Conservation (phyloP, 2,329 filamentous ascomycete species). For the Tolypocladium sp. region DNA sequence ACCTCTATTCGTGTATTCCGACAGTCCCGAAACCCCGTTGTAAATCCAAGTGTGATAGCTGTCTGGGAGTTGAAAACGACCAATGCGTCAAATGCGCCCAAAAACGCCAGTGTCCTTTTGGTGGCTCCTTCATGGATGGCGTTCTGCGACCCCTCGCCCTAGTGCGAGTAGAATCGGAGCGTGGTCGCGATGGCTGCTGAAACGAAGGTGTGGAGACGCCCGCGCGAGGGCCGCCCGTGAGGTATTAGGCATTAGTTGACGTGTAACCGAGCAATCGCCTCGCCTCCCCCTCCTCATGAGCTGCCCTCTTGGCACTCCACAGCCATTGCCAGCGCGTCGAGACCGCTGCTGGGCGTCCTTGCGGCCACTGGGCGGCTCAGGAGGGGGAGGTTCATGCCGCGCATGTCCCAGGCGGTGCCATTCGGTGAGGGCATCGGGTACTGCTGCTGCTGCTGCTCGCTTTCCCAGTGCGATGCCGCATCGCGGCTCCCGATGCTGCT, state of each 20-base stretch:
- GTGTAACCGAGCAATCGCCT: background rate
- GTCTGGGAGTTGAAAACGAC: background rate
- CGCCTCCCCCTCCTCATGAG: background rate
- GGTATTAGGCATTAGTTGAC: background rate
- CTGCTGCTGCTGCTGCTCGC: constrained; percentile 18
- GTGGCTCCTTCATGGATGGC: background rate
- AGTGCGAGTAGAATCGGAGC: background rate
- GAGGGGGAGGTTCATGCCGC: constrained; percentile 33
- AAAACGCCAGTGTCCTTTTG: background rate
- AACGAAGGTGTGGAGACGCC: background rate
- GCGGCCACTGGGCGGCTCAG: constrained; percentile 32
- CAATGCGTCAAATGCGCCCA: background rate
- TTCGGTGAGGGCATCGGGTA: constrained; percentile 30
- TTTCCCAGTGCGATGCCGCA: constrained; percentile 27
- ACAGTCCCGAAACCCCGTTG: background rate
- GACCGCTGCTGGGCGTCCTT: constrained; percentile 39
- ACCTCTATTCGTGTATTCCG: background rate
- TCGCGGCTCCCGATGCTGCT: constrained; percentile 9
- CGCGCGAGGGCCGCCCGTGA: background rate
- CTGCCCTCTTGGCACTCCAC: constrained; percentile 41
- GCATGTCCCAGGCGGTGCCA: constrained; percentile 37
- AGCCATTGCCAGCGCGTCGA: constrained; percentile 46
- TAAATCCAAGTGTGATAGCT: background rate
- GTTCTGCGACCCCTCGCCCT: background rate
- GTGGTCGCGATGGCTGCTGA: background rate